Evolutionary conservation across 176 grass and related monocot genomes (phyloP).

Genomic region (Olyra latifolia): DNA sequence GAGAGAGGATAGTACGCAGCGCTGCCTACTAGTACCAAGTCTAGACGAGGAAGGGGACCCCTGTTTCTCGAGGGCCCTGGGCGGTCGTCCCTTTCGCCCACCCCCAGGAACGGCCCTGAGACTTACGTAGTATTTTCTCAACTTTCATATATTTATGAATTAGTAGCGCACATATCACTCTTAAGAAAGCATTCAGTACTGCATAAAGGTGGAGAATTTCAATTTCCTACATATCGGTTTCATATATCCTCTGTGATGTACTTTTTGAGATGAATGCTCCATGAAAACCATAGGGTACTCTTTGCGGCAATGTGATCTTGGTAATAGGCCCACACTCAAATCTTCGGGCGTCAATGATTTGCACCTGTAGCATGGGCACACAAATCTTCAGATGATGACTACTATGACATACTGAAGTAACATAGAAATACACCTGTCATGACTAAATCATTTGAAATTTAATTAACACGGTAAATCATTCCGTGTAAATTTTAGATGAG

Average conservation of each 20-base stretch:
- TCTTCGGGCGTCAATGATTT: neutral
- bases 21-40: no score
- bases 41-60: no score
- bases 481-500: neutral
- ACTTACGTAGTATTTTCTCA: no score
- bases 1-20: no score
- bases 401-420: neutral
- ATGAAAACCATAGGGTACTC: constrained; percentile 45
- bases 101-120: no score
- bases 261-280: constrained; percentile 34
- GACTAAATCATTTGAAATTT: neutral
- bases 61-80: no score
- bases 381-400: neutral
- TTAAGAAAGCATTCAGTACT: neutral
- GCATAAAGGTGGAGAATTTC: neutral
- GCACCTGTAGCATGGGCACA: constrained; percentile 7
- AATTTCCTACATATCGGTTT: neutral
- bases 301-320: constrained; percentile 37
- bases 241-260: neutral
- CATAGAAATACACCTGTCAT: neutral
- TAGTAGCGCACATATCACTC: neutral
- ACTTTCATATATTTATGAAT: neutral
- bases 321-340: constrained; percentile 22
- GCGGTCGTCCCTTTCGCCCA: no score
- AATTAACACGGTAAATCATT: neutral